Evolutionary conservation across 352 stramenopile species (phyloP).

Genomic region (Phytopythium boreale): DNA sequence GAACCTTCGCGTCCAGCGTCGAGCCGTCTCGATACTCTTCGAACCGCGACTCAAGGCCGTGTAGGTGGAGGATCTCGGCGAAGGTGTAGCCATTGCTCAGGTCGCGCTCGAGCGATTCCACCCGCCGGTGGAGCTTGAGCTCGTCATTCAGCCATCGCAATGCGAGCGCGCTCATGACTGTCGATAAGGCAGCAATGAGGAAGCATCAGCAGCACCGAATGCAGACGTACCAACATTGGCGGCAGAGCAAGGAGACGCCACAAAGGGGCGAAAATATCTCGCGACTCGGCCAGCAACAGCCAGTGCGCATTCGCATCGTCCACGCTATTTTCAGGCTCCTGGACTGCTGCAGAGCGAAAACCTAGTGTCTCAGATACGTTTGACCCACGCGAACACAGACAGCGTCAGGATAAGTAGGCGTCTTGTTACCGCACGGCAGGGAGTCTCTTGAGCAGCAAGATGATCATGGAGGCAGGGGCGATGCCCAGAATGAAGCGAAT

Average conservation of each 20-base stretch:
- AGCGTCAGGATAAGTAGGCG: neutral
- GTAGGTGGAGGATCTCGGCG: constrained; percentile 50
- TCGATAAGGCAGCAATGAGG: neutral
- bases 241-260: neutral
- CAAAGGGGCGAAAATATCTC: neutral
- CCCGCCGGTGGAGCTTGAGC: constrained; percentile 39
- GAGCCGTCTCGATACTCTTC: constrained; percentile 40
- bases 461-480: too few relatives aligned
- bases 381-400: neutral
- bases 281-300: neutral
- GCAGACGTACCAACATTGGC: neutral
- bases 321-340: neutral
- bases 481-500: too few relatives aligned
- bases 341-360: neutral
- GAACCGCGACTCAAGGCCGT: constrained; percentile 44
- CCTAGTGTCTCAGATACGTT: neutral
- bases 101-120: constrained; percentile 55
- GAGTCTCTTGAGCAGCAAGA: neutral
- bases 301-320: neutral
- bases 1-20: constrained; percentile 36
- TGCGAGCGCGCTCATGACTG: constrained; percentile 54
- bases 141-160: constrained; percentile 71
- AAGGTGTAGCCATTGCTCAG: constrained; percentile 70
- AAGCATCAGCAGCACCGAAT: neutral
- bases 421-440: neutral